These are phyloP conservation scores for Vachellia collinsii DNA, from an alignment of 306 rosid genomes.

Conservation along the genomic window DNA sequence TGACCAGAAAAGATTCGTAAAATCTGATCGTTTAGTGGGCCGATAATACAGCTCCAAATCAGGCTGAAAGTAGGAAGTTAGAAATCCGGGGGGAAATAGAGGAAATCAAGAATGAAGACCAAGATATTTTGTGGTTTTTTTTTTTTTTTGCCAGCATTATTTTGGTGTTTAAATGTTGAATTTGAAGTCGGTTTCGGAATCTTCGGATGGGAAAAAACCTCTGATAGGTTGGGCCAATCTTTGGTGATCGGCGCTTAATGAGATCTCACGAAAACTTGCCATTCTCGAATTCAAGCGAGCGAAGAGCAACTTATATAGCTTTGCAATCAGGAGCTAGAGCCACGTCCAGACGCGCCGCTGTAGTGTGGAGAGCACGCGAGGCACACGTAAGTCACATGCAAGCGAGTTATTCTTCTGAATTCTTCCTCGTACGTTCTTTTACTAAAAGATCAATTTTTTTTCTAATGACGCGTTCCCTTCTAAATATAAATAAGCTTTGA, in stretches of 20 bases:
- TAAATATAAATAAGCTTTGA: too few relatives aligned
- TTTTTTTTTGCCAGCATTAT: background rate
- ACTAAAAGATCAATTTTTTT: too few relatives aligned
- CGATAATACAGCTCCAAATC: constrained; percentile 13
- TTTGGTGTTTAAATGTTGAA: background rate
- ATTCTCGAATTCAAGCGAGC: background rate
- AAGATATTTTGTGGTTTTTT: background rate
- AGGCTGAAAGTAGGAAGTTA: background rate
- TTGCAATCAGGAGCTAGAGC: background rate
- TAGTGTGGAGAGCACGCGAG: too few relatives aligned
- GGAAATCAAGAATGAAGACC: constrained; percentile 2
- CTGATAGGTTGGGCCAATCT: background rate
- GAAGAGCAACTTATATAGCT: background rate
- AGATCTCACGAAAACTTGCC: background rate
- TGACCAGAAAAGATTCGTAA: background rate
- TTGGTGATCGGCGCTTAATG: background rate
- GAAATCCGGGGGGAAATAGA: background rate
- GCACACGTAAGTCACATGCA: too few relatives aligned
- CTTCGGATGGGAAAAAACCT: background rate
- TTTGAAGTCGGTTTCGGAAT: background rate
- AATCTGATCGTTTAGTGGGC: constrained; percentile 4
- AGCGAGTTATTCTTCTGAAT: too few relatives aligned
- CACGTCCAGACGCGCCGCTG: too few relatives aligned
- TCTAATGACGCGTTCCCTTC: too few relatives aligned
- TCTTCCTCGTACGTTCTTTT: too few relatives aligned